Evolutionary conservation across 1,139 yeast genomes (phyloP).

Genomic region (Tardiomyces digboiensis): DNA sequence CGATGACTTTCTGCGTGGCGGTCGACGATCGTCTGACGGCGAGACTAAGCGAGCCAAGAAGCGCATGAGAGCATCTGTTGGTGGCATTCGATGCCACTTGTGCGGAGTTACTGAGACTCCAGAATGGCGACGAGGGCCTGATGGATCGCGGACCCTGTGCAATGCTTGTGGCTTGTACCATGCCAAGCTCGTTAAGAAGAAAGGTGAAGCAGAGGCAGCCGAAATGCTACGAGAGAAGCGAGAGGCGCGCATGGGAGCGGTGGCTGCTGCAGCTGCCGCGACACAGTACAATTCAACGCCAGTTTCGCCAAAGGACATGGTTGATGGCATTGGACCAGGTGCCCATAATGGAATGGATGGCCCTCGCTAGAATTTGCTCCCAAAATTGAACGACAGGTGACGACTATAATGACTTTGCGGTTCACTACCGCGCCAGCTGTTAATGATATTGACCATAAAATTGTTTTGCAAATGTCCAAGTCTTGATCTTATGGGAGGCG

Average conservation of each 20-base stretch:
- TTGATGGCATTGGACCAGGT: not conserved
- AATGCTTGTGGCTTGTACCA: conserved; percentile 86
- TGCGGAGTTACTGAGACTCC: conserved; percentile 84
- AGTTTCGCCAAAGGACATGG: not conserved
- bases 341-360: not conserved
- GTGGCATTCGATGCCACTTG: conserved; percentile 37
- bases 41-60: not conserved
- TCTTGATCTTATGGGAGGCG: no score
- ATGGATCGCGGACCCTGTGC: conserved; percentile 75
- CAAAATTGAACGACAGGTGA: not conserved
- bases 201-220: conserved; percentile 55
- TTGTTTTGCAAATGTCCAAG: no score
- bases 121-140: conserved; percentile 89
- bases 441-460: no score
- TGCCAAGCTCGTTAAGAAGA: conserved; percentile 59
- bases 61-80: not conserved
- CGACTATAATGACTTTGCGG: not conserved
- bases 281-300: not conserved
- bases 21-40: not conserved
- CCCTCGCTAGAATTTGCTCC: not conserved
- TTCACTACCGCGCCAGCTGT: no score
- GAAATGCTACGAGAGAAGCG: conserved; percentile 30
- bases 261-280: not conserved
- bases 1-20: not conserved
- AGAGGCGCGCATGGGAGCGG: conserved; percentile 3